Conservation (phyloP, 1,284 basidiomycete genomes). For the Lignosus rhinocerotis region DNA sequence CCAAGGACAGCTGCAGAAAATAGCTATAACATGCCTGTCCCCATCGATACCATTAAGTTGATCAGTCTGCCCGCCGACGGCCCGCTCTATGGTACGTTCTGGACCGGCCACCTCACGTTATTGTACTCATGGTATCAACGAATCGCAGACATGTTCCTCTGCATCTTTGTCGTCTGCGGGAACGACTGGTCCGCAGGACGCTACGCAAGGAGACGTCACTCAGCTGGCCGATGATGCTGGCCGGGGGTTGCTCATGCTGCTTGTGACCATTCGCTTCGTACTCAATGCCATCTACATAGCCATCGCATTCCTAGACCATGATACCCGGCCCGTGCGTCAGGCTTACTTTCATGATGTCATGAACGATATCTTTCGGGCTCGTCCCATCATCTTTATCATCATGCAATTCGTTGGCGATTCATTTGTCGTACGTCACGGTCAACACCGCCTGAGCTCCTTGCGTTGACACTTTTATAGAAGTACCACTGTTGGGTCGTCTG, state of each 20-base stretch:
- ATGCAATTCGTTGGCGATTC: constrained; percentile 21
- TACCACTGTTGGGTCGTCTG: constrained; percentile 27
- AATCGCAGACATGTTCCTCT: constrained; percentile 6
- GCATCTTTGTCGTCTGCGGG: constrained; percentile 5
- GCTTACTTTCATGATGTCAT: neutral
- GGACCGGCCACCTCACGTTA: neutral
- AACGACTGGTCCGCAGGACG: constrained; percentile 6
- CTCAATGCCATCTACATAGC: neutral
- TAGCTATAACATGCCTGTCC: no score
- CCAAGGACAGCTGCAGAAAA: no score
- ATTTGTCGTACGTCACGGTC: constrained; percentile 22
- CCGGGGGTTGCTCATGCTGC: neutral
- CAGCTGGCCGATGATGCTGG: neutral
- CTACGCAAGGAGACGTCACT: neutral
- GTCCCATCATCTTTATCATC: constrained; percentile 18
- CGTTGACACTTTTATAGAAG: no score
- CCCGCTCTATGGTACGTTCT: neutral
- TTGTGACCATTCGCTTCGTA: neutral
- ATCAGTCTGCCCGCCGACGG: neutral
- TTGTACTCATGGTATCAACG: neutral
- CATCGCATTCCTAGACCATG: constrained; percentile 4
- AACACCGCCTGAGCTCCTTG: no score
- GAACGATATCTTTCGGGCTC: constrained; percentile 15
- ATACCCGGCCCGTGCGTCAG: neutral
- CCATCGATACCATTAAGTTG: neutral